Evolutionary conservation across 108 stramenopile species (phyloP).

Genomic region (Skeletonema costatum): DNA sequence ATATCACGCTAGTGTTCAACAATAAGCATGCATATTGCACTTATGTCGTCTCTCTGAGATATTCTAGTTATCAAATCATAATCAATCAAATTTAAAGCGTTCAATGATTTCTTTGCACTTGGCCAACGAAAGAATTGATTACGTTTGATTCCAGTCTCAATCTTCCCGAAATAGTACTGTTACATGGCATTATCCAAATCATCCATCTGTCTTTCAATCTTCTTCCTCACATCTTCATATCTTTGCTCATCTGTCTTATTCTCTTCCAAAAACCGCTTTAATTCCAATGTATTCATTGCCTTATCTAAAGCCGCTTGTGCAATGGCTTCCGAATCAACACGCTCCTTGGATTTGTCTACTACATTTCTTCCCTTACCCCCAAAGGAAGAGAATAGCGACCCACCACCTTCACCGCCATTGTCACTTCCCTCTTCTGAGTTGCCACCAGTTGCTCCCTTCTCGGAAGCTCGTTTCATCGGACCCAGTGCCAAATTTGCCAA

Average conservation of each 20-base stretch:
- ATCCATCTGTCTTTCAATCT: slow-evolving; percentile 63
- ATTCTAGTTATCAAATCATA: too few species aligned
- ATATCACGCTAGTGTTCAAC: too few species aligned
- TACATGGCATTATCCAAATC: slow-evolving; percentile 51
- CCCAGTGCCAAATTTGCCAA: slow-evolving; percentile 64
- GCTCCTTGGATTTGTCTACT: slow-evolving; percentile 50
- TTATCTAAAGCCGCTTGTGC: slow-evolving; percentile 69
- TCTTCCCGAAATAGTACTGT: background rate
- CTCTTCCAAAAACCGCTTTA: slow-evolving; percentile 66
- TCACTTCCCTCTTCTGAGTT: slow-evolving; percentile 4
- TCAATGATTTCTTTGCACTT: too few species aligned
- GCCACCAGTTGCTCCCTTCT: slow-evolving; percentile 35
- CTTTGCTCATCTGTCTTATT: slow-evolving; percentile 67
- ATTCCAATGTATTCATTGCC: slow-evolving; percentile 65
- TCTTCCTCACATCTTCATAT: slow-evolving; percentile 64
- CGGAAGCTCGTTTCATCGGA: slow-evolving; percentile 48
- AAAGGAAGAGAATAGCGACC: slow-evolving; percentile 28
- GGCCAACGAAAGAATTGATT: too few species aligned
- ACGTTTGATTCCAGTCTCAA: background rate
- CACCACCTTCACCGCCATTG: background rate
- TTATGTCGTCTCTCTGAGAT: too few species aligned
- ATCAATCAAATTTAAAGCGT: too few species aligned
- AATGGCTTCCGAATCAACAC: slow-evolving; percentile 69
- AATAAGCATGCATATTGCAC: too few species aligned
- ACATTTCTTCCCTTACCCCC: slow-evolving; percentile 2